A percentile compares a stretch with the other conserved stretches of the same genome.
These are phyloP conservation scores for Prunus davidiana DNA, from an alignment of 306 rosid genomes.

Conservation along the genomic window DNA sequence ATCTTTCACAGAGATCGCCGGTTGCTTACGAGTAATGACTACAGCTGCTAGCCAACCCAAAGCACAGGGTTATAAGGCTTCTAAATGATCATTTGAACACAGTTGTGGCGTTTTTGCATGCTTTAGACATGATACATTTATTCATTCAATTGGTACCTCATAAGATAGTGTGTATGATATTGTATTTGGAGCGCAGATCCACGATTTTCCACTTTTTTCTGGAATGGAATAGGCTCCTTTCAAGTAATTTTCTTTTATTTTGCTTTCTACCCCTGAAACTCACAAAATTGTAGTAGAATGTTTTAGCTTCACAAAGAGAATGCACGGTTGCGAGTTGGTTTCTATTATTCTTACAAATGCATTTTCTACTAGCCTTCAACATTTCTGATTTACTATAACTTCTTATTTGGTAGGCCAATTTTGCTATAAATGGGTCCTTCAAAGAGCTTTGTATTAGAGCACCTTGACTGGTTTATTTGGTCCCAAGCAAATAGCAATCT, in stretches of 20 bases:
- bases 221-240: slow-evolving; percentile 12
- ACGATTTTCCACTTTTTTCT: slow-evolving; percentile 5
- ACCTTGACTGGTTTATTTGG: no score
- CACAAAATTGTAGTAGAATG: neutral
- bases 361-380: neutral
- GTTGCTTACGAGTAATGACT: slow-evolving; percentile 74
- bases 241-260: neutral
- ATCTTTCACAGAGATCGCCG: slow-evolving; percentile 81
- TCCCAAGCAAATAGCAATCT: neutral
- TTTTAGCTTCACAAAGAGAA: neutral
- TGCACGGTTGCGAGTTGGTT: neutral
- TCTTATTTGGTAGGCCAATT: neutral
- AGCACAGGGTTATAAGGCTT: slow-evolving; percentile 67
- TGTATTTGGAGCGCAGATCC: neutral
- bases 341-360: neutral
- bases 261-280: neutral
- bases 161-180: slow-evolving; percentile 1
- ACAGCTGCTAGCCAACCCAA: slow-evolving; percentile 66
- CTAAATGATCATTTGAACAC: slow-evolving; percentile 42
- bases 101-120: neutral
- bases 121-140: neutral
- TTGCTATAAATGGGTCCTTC: neutral
- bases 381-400: neutral
- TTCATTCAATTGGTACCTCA: slow-evolving; percentile 42
- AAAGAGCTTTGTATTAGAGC: neutral